These are phyloP conservation scores for Sporothrix mexicana DNA, from an alignment of 2,329 filamentous ascomycete genomes.

Conservation along the genomic window DNA sequence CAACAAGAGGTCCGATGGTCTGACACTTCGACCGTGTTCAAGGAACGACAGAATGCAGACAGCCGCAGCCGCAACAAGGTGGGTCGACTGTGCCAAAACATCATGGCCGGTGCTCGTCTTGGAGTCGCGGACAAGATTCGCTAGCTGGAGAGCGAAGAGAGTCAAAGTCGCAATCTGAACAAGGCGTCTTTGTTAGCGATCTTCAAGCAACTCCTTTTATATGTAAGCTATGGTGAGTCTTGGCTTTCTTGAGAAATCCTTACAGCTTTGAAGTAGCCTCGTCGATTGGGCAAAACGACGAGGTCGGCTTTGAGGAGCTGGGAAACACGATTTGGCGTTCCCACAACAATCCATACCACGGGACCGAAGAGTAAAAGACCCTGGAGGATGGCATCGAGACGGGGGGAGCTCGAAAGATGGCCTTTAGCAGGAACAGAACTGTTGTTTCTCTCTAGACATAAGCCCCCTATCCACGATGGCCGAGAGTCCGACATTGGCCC, in stretches of 20 bases:
- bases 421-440: not conserved
- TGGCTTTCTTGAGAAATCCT: not conserved
- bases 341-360: not conserved
- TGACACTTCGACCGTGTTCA: not conserved
- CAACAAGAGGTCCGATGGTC: not conserved
- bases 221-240: not conserved
- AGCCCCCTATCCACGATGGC: no score
- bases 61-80: not conserved
- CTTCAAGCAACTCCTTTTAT: no score
- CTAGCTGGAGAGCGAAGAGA: not conserved
- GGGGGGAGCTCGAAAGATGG: not conserved
- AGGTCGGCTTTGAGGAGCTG: not conserved
- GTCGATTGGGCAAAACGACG: not conserved
- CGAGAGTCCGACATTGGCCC: no score
- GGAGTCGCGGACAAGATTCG: not conserved
- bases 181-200: not conserved
- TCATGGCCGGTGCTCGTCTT: not conserved
- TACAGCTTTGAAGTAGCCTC: not conserved
- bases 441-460: not conserved
- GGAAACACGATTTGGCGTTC: not conserved
- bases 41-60: not conserved
- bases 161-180: not conserved
- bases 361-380: not conserved
- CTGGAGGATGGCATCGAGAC: not conserved
- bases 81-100: not conserved